phyloP scores from a whole-genome alignment of 352 stramenopile species.

The Peronosclerospora sorghi region DNA sequence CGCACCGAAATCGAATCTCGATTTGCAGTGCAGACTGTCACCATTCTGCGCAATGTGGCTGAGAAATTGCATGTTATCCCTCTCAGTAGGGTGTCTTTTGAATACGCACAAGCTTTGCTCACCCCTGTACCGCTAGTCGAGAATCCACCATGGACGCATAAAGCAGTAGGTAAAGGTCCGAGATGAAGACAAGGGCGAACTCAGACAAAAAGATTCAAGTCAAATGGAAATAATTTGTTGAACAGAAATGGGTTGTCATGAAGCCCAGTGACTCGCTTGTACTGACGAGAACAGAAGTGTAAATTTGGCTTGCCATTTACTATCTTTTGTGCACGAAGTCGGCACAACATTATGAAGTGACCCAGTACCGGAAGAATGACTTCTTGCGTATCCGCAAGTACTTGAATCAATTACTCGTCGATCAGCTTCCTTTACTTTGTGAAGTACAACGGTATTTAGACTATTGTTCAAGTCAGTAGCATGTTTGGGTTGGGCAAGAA shows the following conservation, averaged over 20 bases:
- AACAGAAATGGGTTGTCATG: slow-evolving; percentile 88
- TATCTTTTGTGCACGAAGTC: slow-evolving; percentile 88
- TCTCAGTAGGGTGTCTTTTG: slow-evolving; percentile 82
- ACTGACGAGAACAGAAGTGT: slow-evolving; percentile 89
- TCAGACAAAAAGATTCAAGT: slow-evolving; percentile 17
- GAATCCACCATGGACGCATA: slow-evolving; percentile 93
- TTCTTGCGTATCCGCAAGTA: slow-evolving; percentile 91
- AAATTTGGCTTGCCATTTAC: slow-evolving; percentile 92
- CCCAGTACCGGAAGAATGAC: slow-evolving; percentile 89
- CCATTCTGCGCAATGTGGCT: slow-evolving; percentile 83
- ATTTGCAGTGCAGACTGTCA: slow-evolving; percentile 76
- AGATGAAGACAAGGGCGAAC: slow-evolving; percentile 2
- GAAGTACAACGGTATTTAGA: slow-evolving; percentile 93
- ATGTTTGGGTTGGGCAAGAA: slow-evolving; percentile 22
- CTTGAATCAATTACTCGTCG: slow-evolving; percentile 89
- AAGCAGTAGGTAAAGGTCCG: slow-evolving; percentile 16
- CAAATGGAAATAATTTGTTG: slow-evolving; percentile 88
- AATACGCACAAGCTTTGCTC: slow-evolving; percentile 94
- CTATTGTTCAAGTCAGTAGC: slow-evolving; percentile 77
- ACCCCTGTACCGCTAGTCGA: slow-evolving; percentile 89
- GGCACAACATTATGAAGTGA: slow-evolving; percentile 91
- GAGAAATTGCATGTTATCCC: slow-evolving; percentile 84
- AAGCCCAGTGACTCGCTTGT: slow-evolving; percentile 81
- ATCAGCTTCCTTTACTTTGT: slow-evolving; percentile 91
- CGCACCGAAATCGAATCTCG: slow-evolving; percentile 82